Conservation (phyloP, 192 early-diverging fungal genomes). For the Coemansia sp. region DNA sequence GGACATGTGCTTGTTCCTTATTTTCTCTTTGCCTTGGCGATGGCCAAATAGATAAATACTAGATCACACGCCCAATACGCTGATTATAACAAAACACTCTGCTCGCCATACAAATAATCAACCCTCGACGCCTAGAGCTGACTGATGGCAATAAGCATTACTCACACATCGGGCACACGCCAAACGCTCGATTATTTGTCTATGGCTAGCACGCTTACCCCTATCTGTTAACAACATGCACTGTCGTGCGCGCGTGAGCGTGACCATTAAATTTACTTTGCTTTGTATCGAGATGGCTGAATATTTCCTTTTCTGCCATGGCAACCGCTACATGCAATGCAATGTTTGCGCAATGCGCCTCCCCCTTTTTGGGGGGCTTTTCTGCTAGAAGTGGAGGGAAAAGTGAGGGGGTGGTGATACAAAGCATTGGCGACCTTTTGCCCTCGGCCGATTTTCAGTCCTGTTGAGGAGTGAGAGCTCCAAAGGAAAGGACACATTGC, state of each 20-base stretch:
- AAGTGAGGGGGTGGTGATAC: not conserved
- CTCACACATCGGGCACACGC: not conserved
- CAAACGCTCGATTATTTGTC: not conserved
- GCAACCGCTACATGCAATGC: constrained; percentile 13
- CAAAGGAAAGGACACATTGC: constrained; percentile 1
- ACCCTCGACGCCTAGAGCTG: not conserved
- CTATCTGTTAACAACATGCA: not conserved
- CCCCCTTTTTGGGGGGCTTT: not conserved
- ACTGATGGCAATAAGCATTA: not conserved
- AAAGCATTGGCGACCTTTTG: not conserved
- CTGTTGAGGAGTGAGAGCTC: not conserved
- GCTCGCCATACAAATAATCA: not conserved
- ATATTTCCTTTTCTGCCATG: constrained; percentile 11
- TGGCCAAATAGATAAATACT: not conserved
- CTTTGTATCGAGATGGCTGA: constrained; percentile 2
- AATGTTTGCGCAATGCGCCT: constrained; percentile 6
- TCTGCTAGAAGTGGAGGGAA: not conserved
- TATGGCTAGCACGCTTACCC: constrained; percentile 3
- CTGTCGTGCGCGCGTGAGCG: constrained; percentile 6
- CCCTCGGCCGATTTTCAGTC: not conserved
- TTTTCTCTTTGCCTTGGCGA: constrained; percentile 3
- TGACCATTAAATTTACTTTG: constrained; percentile 12
- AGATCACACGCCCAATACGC: not conserved
- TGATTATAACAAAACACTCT: not conserved
- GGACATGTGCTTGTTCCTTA: not conserved